Percentiles rank a stretch among this genome's conserved stretches.
phyloP scores from a whole-genome alignment of 2,329 filamentous ascomycete genomes.

The Laburnicola sp. region DNA sequence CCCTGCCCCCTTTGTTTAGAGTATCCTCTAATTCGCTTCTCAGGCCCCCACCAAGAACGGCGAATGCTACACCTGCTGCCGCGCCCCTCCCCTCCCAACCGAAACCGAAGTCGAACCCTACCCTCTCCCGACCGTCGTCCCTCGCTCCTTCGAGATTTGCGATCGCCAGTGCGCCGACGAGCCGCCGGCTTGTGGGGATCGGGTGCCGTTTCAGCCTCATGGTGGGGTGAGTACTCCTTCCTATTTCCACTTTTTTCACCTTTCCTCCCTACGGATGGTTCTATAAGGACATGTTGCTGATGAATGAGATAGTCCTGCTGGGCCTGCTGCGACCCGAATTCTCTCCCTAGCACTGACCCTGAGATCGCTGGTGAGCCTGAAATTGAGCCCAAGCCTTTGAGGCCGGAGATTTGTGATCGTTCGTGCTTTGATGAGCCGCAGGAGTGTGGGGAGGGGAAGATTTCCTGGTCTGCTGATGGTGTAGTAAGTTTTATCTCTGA shows the following conservation, averaged over 20 bases:
- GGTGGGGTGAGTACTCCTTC: neutral
- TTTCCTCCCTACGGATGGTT: neutral
- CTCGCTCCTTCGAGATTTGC: neutral
- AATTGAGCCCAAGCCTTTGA: neutral
- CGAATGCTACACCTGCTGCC: neutral
- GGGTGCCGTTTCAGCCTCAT: neutral
- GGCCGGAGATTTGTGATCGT: neutral
- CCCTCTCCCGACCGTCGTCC: neutral
- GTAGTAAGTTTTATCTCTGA: neutral
- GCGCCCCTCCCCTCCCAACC: neutral
- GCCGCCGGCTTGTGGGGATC: neutral
- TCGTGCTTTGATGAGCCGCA: neutral
- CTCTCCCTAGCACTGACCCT: neutral
- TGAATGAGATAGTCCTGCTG: neutral
- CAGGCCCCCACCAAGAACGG: neutral
- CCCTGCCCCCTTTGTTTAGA: neutral
- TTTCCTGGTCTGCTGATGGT: neutral
- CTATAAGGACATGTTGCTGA: neutral
- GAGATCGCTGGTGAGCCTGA: neutral
- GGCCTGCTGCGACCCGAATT: neutral
- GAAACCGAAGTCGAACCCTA: neutral
- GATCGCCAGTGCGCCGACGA: neutral
- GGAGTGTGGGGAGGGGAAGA: neutral
- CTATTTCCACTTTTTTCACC: neutral
- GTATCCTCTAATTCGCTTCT: neutral